Percentiles rank a stretch among this genome's conserved stretches.
These are phyloP conservation scores for Moricandia arvensis DNA, from an alignment of 345 rosid species.

Conservation along the genomic window DNA sequence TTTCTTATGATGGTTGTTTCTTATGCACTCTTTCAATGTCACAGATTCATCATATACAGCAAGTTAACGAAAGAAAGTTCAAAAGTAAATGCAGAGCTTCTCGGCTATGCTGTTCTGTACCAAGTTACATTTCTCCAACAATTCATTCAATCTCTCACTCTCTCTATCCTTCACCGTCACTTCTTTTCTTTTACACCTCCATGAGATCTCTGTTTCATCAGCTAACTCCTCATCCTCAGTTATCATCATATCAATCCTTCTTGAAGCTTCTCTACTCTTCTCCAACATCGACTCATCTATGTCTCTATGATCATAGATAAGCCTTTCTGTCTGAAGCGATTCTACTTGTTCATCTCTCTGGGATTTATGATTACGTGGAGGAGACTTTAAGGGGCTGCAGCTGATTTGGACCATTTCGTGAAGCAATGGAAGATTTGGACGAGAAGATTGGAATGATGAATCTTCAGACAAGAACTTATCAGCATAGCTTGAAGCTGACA, in stretches of 20 bases:
- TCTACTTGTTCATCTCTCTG: slow-evolving; percentile 19
- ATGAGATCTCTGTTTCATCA: too few species aligned
- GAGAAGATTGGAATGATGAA: slow-evolving; percentile 20
- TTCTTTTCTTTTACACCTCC: too few species aligned
- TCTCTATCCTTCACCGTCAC: slow-evolving; percentile 16
- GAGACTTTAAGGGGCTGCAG: slow-evolving; percentile 9
- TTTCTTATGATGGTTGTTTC: slow-evolving; percentile 12
- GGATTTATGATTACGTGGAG: slow-evolving; percentile 14
- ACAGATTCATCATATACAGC: slow-evolving; percentile 13
- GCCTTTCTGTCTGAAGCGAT: slow-evolving; percentile 10
- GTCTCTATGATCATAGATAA: slow-evolving; percentile 9
- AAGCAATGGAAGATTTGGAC: slow-evolving; percentile 52
- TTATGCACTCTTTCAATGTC: neutral
- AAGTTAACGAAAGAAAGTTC: slow-evolving; percentile 27
- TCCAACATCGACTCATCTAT: slow-evolving; percentile 16
- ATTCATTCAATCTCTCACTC: slow-evolving; percentile 49
- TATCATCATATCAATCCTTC: slow-evolving; percentile 23
- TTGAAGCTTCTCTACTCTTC: slow-evolving; percentile 26
- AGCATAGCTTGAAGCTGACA: slow-evolving; percentile 28
- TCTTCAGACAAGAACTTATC: slow-evolving; percentile 37
- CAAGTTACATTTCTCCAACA: slow-evolving; percentile 71
- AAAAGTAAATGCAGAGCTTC: slow-evolving; percentile 74
- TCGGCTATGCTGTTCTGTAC: slow-evolving; percentile 60
- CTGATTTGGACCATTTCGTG: slow-evolving; percentile 76
- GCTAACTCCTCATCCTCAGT: too few species aligned